These are phyloP conservation scores for Vanrija pseudolonga DNA, from an alignment of 1,284 basidiomycete species.

Conservation along the genomic window DNA sequence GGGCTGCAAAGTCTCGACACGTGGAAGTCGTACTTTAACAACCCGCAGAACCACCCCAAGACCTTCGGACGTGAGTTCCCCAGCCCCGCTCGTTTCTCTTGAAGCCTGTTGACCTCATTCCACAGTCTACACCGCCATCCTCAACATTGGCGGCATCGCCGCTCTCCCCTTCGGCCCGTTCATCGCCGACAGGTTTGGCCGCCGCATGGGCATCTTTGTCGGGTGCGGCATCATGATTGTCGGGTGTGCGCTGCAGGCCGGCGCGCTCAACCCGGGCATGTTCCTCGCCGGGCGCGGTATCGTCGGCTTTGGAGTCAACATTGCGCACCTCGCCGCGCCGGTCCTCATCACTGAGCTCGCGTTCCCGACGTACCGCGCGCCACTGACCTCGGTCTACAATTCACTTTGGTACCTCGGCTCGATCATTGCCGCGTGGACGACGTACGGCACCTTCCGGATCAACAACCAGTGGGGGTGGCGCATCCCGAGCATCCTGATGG, in stretches of 20 bases:
- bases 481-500: constrained; percentile 55
- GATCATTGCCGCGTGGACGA: neutral
- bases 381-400: constrained; percentile 56
- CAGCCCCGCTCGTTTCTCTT: too few species aligned
- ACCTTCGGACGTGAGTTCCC: too few species aligned
- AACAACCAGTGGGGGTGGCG: constrained; percentile 54
- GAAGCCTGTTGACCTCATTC: too few species aligned
- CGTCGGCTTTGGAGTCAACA: constrained; percentile 48
- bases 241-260: constrained; percentile 29
- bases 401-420: constrained; percentile 2
- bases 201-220: constrained; percentile 42
- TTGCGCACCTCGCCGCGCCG: constrained; percentile 55
- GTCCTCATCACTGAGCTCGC: constrained; percentile 56
- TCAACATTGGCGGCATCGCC: neutral
- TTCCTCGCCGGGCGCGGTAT: constrained; percentile 57
- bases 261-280: constrained; percentile 49
- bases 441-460: constrained; percentile 25
- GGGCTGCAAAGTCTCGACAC: too few species aligned
- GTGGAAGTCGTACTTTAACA: too few species aligned
- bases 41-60: too few species aligned
- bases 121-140: too few species aligned
- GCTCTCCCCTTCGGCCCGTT: constrained; percentile 25
- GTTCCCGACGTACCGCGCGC: constrained; percentile 54
- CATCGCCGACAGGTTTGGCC: constrained; percentile 10
- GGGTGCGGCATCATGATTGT: constrained; percentile 21